Evolutionary conservation across 2,329 filamentous ascomycete species (phyloP).

Genomic region (Penicillium sp.): DNA sequence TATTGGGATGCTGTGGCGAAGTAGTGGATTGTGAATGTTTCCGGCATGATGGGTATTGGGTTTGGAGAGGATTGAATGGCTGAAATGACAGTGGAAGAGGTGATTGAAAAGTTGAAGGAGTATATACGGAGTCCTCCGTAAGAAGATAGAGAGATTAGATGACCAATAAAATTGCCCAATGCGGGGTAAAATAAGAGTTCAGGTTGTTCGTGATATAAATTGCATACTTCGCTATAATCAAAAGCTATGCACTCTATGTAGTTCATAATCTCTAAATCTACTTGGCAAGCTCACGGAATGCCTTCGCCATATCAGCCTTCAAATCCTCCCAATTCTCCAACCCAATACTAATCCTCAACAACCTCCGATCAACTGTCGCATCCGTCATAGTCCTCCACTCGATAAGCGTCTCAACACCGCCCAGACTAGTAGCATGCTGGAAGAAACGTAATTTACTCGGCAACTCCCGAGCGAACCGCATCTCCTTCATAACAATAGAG

Average conservation of each 20-base stretch:
- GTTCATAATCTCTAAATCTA: not conserved
- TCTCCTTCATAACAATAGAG: constrained; percentile 63
- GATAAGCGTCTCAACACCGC: constrained; percentile 91
- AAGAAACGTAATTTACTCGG: constrained; percentile 79
- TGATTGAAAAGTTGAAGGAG: not conserved
- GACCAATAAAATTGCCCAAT: not conserved
- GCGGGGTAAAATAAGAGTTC: not conserved
- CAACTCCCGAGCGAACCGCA: constrained; percentile 61
- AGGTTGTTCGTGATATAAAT: no score
- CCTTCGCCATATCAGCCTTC: constrained; percentile 68
- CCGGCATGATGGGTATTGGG: not conserved
- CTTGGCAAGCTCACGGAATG: constrained; percentile 56
- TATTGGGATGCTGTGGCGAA: constrained; percentile 45
- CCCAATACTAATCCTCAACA: constrained; percentile 81
- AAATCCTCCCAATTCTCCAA: constrained; percentile 86
- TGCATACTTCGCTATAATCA: not conserved
- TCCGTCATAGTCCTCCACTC: constrained; percentile 96
- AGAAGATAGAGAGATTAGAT: not conserved
- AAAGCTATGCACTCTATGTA: not conserved
- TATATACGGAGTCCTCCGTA: no score
- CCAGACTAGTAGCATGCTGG: constrained; percentile 90
- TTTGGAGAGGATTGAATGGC: not conserved
- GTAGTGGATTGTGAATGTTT: constrained; percentile 45
- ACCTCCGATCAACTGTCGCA: constrained; percentile 62
- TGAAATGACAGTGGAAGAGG: not conserved